Conservation (phyloP, 306 rosid genomes). For the Benincasa hispida region DNA sequence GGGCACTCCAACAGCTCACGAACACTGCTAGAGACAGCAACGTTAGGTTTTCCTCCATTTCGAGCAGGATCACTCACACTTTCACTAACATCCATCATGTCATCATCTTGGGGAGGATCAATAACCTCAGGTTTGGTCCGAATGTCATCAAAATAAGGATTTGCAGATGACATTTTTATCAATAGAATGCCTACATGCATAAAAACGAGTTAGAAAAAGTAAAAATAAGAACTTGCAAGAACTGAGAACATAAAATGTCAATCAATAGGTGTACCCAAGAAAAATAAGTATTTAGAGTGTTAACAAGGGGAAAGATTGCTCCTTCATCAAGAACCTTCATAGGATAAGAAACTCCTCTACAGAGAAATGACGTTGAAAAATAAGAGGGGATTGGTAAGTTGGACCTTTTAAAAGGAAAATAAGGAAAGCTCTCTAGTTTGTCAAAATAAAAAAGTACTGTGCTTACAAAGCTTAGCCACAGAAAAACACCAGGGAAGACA, state of each 20-base stretch:
- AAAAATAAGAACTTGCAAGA: neutral
- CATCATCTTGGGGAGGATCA: constrained; percentile 71
- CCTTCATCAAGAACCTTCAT: no score
- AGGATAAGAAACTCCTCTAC: neutral
- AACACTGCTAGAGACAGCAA: constrained; percentile 66
- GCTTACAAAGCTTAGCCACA: neutral
- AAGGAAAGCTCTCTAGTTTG: neutral
- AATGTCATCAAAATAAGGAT: constrained; percentile 55
- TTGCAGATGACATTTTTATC: constrained; percentile 47
- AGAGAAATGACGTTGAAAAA: neutral
- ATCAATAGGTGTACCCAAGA: neutral
- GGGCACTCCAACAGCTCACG: constrained; percentile 94
- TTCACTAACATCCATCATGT: constrained; percentile 45
- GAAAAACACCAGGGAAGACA: neutral
- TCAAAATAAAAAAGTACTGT: neutral
- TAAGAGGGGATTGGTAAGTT: neutral
- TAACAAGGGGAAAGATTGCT: neutral
- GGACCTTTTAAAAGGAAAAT: neutral
- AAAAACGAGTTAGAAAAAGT: neutral
- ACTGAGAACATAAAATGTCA: neutral
- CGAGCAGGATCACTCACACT: constrained; percentile 43
- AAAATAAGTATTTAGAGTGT: neutral
- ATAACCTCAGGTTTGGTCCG: constrained; percentile 57
- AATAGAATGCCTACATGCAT: constrained; percentile 2
- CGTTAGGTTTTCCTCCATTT: constrained; percentile 37